A percentile compares a stretch with the other conserved stretches of the same genome.
These are phyloP conservation scores for Hyphopichia burtonii DNA, from an alignment of 1,139 yeast species.

Conservation along the genomic window DNA sequence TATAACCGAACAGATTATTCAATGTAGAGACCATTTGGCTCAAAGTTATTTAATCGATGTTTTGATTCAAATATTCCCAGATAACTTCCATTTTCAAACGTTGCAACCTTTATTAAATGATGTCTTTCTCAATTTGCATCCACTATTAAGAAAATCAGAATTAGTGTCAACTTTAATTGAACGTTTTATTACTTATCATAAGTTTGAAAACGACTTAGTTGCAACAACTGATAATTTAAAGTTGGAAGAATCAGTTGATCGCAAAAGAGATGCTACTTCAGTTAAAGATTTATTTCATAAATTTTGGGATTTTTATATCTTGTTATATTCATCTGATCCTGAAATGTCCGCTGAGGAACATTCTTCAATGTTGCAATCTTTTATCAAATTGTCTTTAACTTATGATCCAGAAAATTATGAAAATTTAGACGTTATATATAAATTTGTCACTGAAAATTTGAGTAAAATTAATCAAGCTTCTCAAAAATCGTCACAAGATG, in stretches of 20 bases:
- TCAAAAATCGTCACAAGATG: conserved; percentile 5
- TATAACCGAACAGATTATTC: conserved; percentile 85
- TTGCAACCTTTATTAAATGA: conserved; percentile 65
- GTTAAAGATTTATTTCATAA: conserved; percentile 44
- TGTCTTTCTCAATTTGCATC: conserved; percentile 62
- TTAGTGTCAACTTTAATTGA: conserved; percentile 70
- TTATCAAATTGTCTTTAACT: conserved; percentile 61
- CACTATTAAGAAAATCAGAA: conserved; percentile 64
- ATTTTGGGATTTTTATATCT: conserved; percentile 65
- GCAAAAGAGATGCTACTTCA: conserved; percentile 7
- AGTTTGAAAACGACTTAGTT: conserved; percentile 28
- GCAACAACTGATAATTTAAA: conserved; percentile 3
- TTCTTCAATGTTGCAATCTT: conserved; percentile 61
- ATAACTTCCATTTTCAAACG: conserved; percentile 81
- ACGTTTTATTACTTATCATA: conserved; percentile 62
- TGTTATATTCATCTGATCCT: conserved; percentile 55
- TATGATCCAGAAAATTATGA: conserved; percentile 65
- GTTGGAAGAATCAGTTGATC: conserved; percentile 3
- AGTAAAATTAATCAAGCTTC: conserved; percentile 4
- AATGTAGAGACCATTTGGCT: conserved; percentile 88
- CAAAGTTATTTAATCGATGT: conserved; percentile 91
- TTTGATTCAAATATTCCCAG: conserved; percentile 90
- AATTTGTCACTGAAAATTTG: conserved; percentile 55
- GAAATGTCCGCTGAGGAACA: conserved; percentile 66
- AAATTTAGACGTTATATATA: conserved; percentile 61